Conservation (phyloP, 768 basidiomycete genomes). For the Boletus vermiculosoides region DNA sequence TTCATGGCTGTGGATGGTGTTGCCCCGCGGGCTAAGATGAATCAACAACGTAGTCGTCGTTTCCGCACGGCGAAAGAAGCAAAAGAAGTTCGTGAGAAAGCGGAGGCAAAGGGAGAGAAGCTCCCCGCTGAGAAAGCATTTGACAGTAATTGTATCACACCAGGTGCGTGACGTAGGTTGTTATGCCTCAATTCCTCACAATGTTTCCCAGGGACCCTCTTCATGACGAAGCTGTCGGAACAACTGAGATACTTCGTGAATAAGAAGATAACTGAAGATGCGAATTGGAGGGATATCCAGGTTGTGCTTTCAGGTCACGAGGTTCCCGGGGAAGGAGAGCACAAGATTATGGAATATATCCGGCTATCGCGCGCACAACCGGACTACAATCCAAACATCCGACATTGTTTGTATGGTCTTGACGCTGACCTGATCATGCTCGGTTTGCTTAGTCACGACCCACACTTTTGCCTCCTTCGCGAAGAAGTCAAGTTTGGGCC, state of each 20-base stretch:
- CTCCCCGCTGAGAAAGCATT: slow-evolving; percentile 94
- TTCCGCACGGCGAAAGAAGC: slow-evolving; percentile 95
- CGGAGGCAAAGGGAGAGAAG: slow-evolving; percentile 84
- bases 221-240: slow-evolving; percentile 90
- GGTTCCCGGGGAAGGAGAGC: slow-evolving; percentile 98
- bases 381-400: slow-evolving; percentile 92
- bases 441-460: slow-evolving; percentile 94
- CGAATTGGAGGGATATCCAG: slow-evolving; percentile 89
- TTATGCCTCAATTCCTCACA: neutral
- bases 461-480: slow-evolving; percentile 94
- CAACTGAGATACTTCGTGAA: slow-evolving; percentile 96
- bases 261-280: slow-evolving; percentile 97
- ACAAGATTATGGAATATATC: slow-evolving; percentile 99
- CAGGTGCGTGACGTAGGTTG: slow-evolving; percentile 55
- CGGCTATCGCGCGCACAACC: slow-evolving; percentile 91
- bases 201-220: slow-evolving; percentile 69
- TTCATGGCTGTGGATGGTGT: slow-evolving; percentile 99
- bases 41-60: slow-evolving; percentile 91
- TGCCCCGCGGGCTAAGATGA: slow-evolving; percentile 98
- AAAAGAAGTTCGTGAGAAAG: slow-evolving; percentile 82
- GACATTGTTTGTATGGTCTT: slow-evolving; percentile 97
- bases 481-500: slow-evolving; percentile 99
- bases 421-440: slow-evolving; percentile 99
- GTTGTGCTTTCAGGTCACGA: slow-evolving; percentile 97
- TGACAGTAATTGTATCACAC: slow-evolving; percentile 98